Conservation (phyloP, 192 early-diverging fungal species). For the Podila clonocystis region DNA sequence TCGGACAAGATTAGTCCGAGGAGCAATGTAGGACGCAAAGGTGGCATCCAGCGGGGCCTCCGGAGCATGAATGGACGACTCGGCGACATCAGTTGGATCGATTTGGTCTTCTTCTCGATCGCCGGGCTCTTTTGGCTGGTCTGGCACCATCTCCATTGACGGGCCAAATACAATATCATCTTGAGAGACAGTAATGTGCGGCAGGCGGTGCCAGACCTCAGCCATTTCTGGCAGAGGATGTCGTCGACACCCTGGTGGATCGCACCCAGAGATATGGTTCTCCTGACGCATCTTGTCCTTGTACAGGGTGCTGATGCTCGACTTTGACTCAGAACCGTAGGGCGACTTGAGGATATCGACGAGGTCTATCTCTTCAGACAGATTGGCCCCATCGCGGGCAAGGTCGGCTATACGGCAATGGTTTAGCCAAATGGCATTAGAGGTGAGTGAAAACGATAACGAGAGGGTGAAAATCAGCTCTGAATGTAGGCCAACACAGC, state of each 20-base stretch:
- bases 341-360: neutral
- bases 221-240: neutral
- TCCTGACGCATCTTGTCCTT: neutral
- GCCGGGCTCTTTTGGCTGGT: neutral
- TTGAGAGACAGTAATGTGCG: neutral
- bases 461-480: neutral
- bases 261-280: neutral
- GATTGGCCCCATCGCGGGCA: neutral
- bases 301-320: neutral
- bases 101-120: too few species aligned
- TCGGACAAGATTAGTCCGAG: too few species aligned
- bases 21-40: too few species aligned
- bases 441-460: neutral
- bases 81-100: too few species aligned
- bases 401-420: neutral
- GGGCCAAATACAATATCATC: neutral
- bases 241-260: too few species aligned
- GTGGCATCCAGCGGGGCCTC: too few species aligned
- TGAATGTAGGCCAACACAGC: neutral
- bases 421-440: neutral
- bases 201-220: neutral
- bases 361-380: neutral
- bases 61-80: too few species aligned
- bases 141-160: neutral
- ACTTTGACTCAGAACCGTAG: neutral